phyloP scores from a whole-genome alignment of 2,329 filamentous ascomycete species.

The Neurospora crassa region DNA sequence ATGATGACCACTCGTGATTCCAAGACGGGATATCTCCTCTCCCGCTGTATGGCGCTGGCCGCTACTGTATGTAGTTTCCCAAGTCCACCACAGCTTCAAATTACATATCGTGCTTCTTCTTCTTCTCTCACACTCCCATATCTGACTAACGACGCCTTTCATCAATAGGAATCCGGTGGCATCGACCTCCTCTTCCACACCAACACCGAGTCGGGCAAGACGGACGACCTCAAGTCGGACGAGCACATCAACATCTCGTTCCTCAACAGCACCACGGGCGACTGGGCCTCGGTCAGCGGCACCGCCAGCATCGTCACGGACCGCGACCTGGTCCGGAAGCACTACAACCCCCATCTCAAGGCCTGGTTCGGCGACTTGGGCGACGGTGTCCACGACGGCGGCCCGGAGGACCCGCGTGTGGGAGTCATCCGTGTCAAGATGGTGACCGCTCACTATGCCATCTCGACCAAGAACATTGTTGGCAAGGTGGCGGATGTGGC shows the following conservation, averaged over 20 bases:
- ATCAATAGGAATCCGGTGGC: slow-evolving; percentile 58
- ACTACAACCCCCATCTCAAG: slow-evolving; percentile 66
- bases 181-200: slow-evolving; percentile 84
- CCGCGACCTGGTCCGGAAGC: slow-evolving; percentile 57
- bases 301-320: slow-evolving; percentile 60
- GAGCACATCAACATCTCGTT: slow-evolving; percentile 74
- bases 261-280: slow-evolving; percentile 59
- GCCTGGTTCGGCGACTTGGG: slow-evolving; percentile 81
- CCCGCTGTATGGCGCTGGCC: slow-evolving; percentile 79
- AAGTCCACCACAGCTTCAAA: too few relatives aligned
- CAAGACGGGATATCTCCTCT: slow-evolving; percentile 57
- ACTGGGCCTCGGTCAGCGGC: slow-evolving; percentile 85
- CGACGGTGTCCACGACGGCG: slow-evolving; percentile 75
- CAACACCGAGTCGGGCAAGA: slow-evolving; percentile 85
- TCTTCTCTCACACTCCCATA: neutral
- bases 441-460: slow-evolving; percentile 61
- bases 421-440: slow-evolving; percentile 70
- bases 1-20: slow-evolving; percentile 77
- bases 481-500: slow-evolving; percentile 61
- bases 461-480: slow-evolving; percentile 53
- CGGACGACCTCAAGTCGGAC: slow-evolving; percentile 63
- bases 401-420: slow-evolving; percentile 71
- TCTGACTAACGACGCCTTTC: neutral
- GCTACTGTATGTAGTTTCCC: slow-evolving; percentile 48
- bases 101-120: neutral